phyloP scores from a whole-genome alignment of 2,329 filamentous ascomycete species.

The Cladophialophora exuberans region DNA sequence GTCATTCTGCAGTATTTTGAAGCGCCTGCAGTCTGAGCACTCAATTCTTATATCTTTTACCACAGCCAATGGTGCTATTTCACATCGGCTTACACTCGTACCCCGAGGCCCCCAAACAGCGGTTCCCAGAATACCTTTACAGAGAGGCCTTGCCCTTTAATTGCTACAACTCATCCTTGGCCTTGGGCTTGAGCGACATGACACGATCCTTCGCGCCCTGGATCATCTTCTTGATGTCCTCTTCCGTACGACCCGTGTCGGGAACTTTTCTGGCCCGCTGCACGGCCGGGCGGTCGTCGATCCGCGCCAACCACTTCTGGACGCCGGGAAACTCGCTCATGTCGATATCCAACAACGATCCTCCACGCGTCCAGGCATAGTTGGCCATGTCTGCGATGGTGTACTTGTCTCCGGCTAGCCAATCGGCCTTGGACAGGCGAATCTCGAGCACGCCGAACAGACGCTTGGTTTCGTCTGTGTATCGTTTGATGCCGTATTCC shows the following conservation, averaged over 20 bases:
- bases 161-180: background rate
- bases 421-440: conserved; percentile 45
- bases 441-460: conserved; percentile 52
- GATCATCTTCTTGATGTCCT: conserved; percentile 12
- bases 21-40: no score
- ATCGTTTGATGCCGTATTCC: conserved; percentile 51
- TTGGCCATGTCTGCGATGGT: conserved; percentile 53
- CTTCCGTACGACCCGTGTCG: conserved; percentile 3
- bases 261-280: conserved; percentile 26
- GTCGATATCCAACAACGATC: conserved; percentile 36
- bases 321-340: conserved; percentile 39
- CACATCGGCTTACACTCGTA: no score
- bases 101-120: no score
- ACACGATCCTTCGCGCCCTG: conserved; percentile 20
- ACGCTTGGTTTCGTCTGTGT: conserved; percentile 53
- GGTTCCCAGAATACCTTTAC: no score
- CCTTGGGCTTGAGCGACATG: conserved; percentile 23
- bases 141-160: no score
- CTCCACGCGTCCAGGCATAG: conserved; percentile 47
- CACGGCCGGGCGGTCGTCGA: conserved; percentile 38
- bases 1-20: no score
- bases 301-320: conserved; percentile 38
- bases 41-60: no score
- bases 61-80: no score
- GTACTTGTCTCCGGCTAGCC: conserved; percentile 51